A percentile compares a stretch with the other conserved stretches of the same genome.
Conservation (phyloP, 108 stramenopile species). For the Discostella stelligeroides region DNA sequence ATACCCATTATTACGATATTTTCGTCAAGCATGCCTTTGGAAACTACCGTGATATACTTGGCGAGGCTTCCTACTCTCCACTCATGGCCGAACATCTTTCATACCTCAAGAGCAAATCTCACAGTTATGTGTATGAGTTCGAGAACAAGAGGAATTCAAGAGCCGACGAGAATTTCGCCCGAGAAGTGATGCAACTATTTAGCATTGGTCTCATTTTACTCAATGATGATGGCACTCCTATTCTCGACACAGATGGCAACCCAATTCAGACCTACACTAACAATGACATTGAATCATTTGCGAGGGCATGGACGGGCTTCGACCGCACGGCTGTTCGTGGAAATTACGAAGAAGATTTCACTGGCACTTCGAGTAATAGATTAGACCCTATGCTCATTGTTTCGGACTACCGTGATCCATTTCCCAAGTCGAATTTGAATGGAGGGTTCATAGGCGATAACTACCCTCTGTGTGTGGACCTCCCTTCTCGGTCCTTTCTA, state of each 20-base stretch:
- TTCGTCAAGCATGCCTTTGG: conserved; percentile 79
- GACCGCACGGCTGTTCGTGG: conserved; percentile 36
- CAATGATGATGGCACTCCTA: conserved; percentile 64
- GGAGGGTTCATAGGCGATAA: conserved; percentile 68
- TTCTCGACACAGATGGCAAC: conserved; percentile 42
- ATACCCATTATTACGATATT: conserved; percentile 54
- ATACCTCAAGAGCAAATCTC: conserved; percentile 45
- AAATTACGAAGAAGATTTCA: conserved; percentile 44
- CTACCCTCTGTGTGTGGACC: conserved; percentile 65
- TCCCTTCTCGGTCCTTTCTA: conserved; percentile 59
- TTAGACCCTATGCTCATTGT: conserved; percentile 59
- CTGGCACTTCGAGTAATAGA: conserved; percentile 25
- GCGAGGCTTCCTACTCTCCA: conserved; percentile 51
- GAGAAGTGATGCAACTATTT: conserved; percentile 50
- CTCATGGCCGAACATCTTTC: conserved; percentile 61
- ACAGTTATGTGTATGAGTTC: conserved; percentile 39
- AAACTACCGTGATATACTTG: conserved; percentile 69
- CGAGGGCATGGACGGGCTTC: conserved; percentile 76
- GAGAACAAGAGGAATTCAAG: conserved; percentile 21
- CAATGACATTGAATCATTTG: conserved; percentile 68
- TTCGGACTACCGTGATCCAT: conserved; percentile 53
- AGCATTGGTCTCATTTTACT: conserved; percentile 58
- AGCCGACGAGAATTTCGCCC: conserved; percentile 34
- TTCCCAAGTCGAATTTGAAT: conserved; percentile 66
- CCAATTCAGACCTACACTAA: conserved; percentile 62